Percentiles rank a stretch among this genome's conserved stretches.
Conservation (phyloP, 345 rosid genomes). For the Populus nigra region DNA sequence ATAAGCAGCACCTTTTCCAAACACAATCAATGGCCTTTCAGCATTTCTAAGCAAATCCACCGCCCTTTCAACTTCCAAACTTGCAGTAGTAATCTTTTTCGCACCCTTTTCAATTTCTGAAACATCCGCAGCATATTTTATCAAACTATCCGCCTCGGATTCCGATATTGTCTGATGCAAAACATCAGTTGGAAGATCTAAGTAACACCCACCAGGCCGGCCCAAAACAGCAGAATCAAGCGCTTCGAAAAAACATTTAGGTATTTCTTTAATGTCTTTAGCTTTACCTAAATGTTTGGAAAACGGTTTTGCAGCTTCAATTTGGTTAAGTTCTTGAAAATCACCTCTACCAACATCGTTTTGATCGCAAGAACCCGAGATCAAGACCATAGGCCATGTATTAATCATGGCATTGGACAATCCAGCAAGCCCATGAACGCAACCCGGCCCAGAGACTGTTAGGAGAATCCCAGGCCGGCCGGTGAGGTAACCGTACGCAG, state of each 20-base stretch:
- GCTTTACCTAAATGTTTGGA: slow-evolving; percentile 70
- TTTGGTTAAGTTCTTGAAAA: slow-evolving; percentile 92
- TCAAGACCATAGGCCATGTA: slow-evolving; percentile 86
- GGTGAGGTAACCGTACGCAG: slow-evolving; percentile 89
- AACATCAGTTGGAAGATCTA: slow-evolving; percentile 88
- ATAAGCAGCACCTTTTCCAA: slow-evolving; percentile 92
- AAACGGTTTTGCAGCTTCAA: slow-evolving; percentile 77
- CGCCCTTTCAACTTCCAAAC: slow-evolving; percentile 58
- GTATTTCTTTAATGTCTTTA: slow-evolving; percentile 60
- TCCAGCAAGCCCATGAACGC: slow-evolving; percentile 95
- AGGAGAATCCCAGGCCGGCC: slow-evolving; percentile 81
- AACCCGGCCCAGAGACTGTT: slow-evolving; percentile 94
- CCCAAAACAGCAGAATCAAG: slow-evolving; percentile 61
- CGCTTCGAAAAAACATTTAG: slow-evolving; percentile 68
- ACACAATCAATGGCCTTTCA: slow-evolving; percentile 86
- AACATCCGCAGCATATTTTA: slow-evolving; percentile 32
- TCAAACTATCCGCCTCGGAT: slow-evolving; percentile 58
- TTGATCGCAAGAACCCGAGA: slow-evolving; percentile 95
- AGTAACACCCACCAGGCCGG: slow-evolving; percentile 88
- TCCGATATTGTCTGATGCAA: slow-evolving; percentile 70
- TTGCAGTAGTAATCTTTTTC: slow-evolving; percentile 6
- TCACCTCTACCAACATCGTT: slow-evolving; percentile 76
- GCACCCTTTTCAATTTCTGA: slow-evolving; percentile 15
- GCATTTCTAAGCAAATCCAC: slow-evolving; percentile 63
- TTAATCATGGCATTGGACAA: slow-evolving; percentile 87